Evolutionary conservation across 768 basidiomycete species (phyloP), one percentile per base, ranked within the genome.

Genomic region (Xanthoconium stramineum): DNA sequence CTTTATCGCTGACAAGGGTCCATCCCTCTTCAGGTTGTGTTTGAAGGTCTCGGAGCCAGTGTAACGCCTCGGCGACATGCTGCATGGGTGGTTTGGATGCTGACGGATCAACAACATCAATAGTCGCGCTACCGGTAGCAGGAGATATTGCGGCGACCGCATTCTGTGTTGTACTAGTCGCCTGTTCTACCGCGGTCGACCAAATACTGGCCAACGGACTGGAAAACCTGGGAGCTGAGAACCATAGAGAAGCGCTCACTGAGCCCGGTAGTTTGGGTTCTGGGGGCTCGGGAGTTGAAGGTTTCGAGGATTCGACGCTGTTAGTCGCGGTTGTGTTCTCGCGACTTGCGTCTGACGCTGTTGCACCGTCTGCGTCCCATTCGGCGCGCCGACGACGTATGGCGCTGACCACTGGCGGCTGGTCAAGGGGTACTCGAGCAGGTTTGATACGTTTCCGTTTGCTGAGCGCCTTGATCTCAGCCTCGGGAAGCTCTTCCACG

Each of bases 381-480:
- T 92, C 90, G 20, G 82, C 86, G 51, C 79, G 81, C 40, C 88
- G 79, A 61, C 82, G 78, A 40, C 88, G 79, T 54, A 91, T 85
- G 43, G 80, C 84, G 32, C 85, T 78, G 52, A 90, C 74, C 3
- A 94, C 91, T 5, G 87, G 91, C 0, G 94, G 95, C 62, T 95
- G 94, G 70, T 99, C 97, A 19, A 99, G 79, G 4, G 97, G 95
- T 50, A 95, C 86, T 35, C 96, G 83, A 4, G 77, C 75, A 5
- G 93, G 91, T 70, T 92, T 92, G 47, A 93, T 78, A 10, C 96
- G 83, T 72, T 95, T 98, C 76, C 84, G 83, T 71, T 87, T 90
- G 65, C 83, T 78, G 42, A 97, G 77, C 6, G 80, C 72, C 76
- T 95, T 93, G 63, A 95, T 83, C 71, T 98, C 95, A 28, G 80